Evolutionary conservation across 169 alveolate genomes (phyloP), one percentile per base, ranked within the genome.

Genomic region (Plasmodium blacklocki): DNA sequence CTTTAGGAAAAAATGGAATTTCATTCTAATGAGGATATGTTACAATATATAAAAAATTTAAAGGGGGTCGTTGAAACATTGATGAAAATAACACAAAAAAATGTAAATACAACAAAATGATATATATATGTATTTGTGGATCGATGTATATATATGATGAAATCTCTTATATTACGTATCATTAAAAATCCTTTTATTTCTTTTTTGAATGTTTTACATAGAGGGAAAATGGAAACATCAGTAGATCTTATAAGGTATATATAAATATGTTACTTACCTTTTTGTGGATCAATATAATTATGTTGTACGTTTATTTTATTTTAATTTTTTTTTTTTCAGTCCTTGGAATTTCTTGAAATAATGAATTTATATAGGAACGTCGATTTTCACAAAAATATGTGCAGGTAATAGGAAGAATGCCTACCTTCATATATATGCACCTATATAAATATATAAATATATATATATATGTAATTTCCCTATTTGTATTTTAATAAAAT

Each of bases 181-280:
- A 32, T 62, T 45, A 8, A 70, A 45, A 11, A 64, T 64, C 43
- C 9, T 70, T 47, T 70, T 15, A n/a, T 32, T 56, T 85, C 18
- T n/a, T 52, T 23, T 14, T 26, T 68, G 3, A 18, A 12, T 9
- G 12, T 45, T 70, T 56, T 3, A 43, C 21, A 29, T n/a, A 85
- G 92, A 19, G 92, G 70, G 92, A 85, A 47, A 58, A 85, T 52
- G 92, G 92, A 71, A 70, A 85, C 49, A 70, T 85, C 66, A 85
- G 92, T 72, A 85, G 76, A 71, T 85, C 92, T 86, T 85, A 85
- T 49, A 85, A 71, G 39, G 92, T 85, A 85, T 32, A 29, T 29
- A 60, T 39, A 29, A 73, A 73, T 29, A 58, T 12, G 32, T 18
- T 58, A 26, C 32, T 26, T 26, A 26, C 32, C 32, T 26, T 26